Evolutionary conservation across 106 monocot genomes (phyloP).

Genomic region (Vanilla planifolia): DNA sequence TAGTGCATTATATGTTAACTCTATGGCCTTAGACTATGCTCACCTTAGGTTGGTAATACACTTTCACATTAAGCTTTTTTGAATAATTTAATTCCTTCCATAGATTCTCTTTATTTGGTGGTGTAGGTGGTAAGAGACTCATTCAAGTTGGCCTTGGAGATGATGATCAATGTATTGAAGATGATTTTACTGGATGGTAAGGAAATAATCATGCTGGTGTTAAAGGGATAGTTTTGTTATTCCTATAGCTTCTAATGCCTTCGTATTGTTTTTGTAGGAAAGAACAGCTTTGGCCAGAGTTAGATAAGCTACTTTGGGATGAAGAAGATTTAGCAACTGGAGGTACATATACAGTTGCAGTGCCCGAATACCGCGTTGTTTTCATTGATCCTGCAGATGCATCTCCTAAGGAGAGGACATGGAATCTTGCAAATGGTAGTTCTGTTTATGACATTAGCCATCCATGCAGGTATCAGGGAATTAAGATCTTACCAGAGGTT

Average conservation of each 20-base stretch:
- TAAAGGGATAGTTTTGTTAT: background rate
- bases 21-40: background rate
- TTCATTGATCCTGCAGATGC: slow-evolving; percentile 25
- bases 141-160: slow-evolving; percentile 59
- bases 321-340: slow-evolving; percentile 34
- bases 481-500: background rate
- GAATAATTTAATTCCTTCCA: background rate
- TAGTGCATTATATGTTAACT: too few relatives aligned
- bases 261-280: slow-evolving; percentile 23
- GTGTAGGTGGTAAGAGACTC: slow-evolving; percentile 40
- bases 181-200: slow-evolving; percentile 57
- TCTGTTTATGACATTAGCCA: slow-evolving; percentile 49
- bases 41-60: background rate
- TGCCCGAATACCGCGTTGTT: slow-evolving; percentile 65
- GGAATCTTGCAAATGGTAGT: slow-evolving; percentile 55
- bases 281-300: slow-evolving; percentile 65
- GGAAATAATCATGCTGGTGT: background rate
- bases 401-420: slow-evolving; percentile 23
- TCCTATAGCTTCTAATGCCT: background rate
- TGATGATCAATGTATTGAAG: slow-evolving; percentile 77
- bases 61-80: background rate
- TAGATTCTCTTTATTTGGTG: background rate
- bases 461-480: slow-evolving; percentile 57
- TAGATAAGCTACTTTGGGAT: slow-evolving; percentile 53
- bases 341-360: slow-evolving; percentile 44